These are phyloP conservation scores for Papiliotrema flavescens DNA, from an alignment of 1,284 basidiomycete genomes.

Conservation along the genomic window DNA sequence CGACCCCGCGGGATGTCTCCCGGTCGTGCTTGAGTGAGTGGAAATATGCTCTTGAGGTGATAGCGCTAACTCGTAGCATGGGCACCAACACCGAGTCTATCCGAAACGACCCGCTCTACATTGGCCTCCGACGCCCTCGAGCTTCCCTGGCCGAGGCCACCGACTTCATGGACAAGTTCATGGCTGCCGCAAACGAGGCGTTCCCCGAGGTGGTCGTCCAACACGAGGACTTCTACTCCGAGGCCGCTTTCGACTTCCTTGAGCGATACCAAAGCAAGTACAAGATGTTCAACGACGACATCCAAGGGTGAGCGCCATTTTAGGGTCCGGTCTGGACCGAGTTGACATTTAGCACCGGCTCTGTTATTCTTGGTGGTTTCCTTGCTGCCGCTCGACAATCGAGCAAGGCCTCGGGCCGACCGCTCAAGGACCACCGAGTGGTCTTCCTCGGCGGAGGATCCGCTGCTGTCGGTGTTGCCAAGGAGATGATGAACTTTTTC, in stretches of 20 bases:
- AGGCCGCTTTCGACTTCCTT: constrained; percentile 80
- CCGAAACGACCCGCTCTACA: constrained; percentile 83
- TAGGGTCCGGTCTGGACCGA: background rate
- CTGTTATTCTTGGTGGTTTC: constrained; percentile 87
- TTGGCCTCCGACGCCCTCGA: constrained; percentile 73
- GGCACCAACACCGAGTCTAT: constrained; percentile 83
- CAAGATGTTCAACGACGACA: constrained; percentile 87
- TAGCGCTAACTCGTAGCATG: constrained; percentile 48
- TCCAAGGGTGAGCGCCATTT: constrained; percentile 54
- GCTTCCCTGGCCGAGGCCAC: constrained; percentile 55
- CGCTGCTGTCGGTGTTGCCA: constrained; percentile 63
- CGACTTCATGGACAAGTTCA: constrained; percentile 90
- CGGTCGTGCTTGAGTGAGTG: constrained; percentile 61
- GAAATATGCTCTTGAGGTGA: background rate
- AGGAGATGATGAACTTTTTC: constrained; percentile 86
- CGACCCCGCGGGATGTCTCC: constrained; percentile 76
- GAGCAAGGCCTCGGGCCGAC: constrained; percentile 64
- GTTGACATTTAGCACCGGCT: constrained; percentile 62
- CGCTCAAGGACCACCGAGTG: constrained; percentile 73
- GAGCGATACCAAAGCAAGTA: constrained; percentile 68
- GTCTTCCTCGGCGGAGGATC: constrained; percentile 65
- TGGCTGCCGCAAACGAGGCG: constrained; percentile 67
- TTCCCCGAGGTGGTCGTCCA: constrained; percentile 82
- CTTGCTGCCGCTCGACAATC: constrained; percentile 80
- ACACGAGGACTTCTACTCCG: constrained; percentile 88